phyloP scores from a whole-genome alignment of 805 yeast genomes.

The Hanseniaspora nectarophila region DNA sequence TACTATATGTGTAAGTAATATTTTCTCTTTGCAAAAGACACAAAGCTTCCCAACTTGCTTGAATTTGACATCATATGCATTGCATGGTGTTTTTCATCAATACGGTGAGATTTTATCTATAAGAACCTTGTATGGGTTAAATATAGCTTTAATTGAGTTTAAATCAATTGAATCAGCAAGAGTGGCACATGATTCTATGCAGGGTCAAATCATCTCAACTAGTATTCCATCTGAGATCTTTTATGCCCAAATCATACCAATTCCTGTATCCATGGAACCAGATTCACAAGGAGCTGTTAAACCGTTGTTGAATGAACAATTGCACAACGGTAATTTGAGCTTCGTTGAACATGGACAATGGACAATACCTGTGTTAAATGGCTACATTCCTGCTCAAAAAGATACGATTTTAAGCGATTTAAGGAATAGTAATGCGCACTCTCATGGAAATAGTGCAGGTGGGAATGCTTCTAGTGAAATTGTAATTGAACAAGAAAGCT shows the following conservation, averaged over 20 bases:
- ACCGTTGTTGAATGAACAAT: slow-evolving; percentile 27
- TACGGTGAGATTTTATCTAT: slow-evolving; percentile 55
- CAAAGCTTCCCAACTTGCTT: slow-evolving; percentile 36
- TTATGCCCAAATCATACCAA: slow-evolving; percentile 59
- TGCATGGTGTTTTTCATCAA: slow-evolving; percentile 47
- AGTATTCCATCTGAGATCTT: slow-evolving; percentile 68
- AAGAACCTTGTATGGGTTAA: slow-evolving; percentile 41
- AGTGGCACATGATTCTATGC: slow-evolving; percentile 62
- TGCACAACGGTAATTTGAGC: slow-evolving; percentile 26
- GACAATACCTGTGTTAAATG: slow-evolving; percentile 25
- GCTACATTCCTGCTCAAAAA: slow-evolving; percentile 10
- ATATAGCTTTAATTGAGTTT: slow-evolving; percentile 60
- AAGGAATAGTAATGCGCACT: neutral
- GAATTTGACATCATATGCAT: slow-evolving; percentile 33
- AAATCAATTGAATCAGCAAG: slow-evolving; percentile 61
- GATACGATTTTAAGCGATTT: neutral
- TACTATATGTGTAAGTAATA: slow-evolving; percentile 64
- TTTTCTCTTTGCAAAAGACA: slow-evolving; percentile 30
- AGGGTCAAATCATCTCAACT: slow-evolving; percentile 63
- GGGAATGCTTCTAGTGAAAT: neutral
- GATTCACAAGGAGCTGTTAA: slow-evolving; percentile 2
- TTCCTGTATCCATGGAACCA: slow-evolving; percentile 13
- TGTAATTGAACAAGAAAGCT: slow-evolving; percentile 25
- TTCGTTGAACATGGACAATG: slow-evolving; percentile 27
- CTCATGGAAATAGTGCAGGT: neutral